Evolutionary conservation across 768 basidiomycete species (phyloP).

Genomic region (Rubroboletus pulcherrimus): DNA sequence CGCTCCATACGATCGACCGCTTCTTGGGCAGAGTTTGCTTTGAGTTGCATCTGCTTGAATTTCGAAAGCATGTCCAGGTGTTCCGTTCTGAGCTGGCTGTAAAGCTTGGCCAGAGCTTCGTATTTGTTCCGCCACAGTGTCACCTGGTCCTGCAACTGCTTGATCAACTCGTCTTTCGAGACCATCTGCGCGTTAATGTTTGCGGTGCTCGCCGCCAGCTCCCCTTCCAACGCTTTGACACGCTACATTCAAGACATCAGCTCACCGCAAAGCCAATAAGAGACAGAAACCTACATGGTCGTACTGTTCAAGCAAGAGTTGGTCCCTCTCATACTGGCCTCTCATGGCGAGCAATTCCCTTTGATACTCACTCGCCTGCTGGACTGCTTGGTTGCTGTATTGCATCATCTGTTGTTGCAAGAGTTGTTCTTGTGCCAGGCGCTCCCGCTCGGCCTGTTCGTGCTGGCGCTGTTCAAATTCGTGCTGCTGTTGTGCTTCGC

Average conservation of each 20-base stretch:
- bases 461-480: slow-evolving; percentile 90
- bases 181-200: slow-evolving; percentile 83
- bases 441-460: slow-evolving; percentile 84
- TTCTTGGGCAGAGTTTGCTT: slow-evolving; percentile 97
- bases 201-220: slow-evolving; percentile 66
- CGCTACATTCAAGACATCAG: slow-evolving; percentile 47
- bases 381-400: slow-evolving; percentile 71
- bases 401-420: slow-evolving; percentile 80
- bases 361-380: slow-evolving; percentile 80
- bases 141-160: slow-evolving; percentile 95
- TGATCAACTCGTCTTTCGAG: slow-evolving; percentile 94
- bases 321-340: slow-evolving; percentile 97
- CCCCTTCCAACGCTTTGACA: slow-evolving; percentile 92
- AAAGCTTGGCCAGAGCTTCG: slow-evolving; percentile 95
- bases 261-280: background rate
- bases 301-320: slow-evolving; percentile 96
- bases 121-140: slow-evolving; percentile 98
- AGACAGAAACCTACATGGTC: slow-evolving; percentile 60
- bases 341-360: slow-evolving; percentile 88
- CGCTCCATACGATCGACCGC: slow-evolving; percentile 97
- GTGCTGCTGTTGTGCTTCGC: slow-evolving; percentile 71
- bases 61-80: slow-evolving; percentile 96
- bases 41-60: slow-evolving; percentile 96
- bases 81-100: slow-evolving; percentile 95
- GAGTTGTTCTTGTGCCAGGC: slow-evolving; percentile 85